Percentiles rank a stretch among this genome's conserved stretches.
Conservation (phyloP, 768 basidiomycete genomes). For the Phanerochaete sordida region DNA sequence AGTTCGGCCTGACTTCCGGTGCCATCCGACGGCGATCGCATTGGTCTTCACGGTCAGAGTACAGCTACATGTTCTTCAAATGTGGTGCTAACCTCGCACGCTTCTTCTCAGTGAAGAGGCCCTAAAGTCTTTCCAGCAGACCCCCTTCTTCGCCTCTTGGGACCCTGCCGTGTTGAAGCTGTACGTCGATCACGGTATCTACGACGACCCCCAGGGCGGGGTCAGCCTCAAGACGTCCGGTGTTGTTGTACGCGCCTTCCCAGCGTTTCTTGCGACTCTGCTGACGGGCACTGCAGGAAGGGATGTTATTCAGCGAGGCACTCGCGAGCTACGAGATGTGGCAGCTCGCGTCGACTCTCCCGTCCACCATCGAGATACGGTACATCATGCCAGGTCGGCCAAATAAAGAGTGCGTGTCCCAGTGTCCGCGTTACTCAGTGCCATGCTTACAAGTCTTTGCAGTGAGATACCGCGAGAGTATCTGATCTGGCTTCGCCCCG, state of each 20-base stretch:
- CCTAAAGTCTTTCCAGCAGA: constrained; percentile 39
- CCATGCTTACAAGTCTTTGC: not conserved
- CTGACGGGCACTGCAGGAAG: constrained; percentile 40
- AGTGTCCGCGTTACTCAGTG: not conserved
- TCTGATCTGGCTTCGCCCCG: constrained; percentile 30
- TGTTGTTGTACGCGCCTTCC: constrained; percentile 34
- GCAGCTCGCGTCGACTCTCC: constrained; percentile 33
- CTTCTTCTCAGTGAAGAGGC: constrained; percentile 56
- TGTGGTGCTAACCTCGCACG: not conserved
- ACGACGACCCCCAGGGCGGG: constrained; percentile 32
- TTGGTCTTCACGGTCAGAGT: constrained; percentile 59
- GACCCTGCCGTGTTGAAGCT: constrained; percentile 54
- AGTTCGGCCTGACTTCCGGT: constrained; percentile 26
- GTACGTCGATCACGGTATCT: constrained; percentile 61
- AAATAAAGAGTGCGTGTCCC: constrained; percentile 30
- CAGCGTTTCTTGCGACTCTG: not conserved
- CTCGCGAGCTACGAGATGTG: constrained; percentile 34
- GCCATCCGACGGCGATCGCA: constrained; percentile 56
- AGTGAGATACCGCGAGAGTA: constrained; percentile 10
- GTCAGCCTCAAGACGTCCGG: constrained; percentile 64
- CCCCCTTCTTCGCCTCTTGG: constrained; percentile 72
- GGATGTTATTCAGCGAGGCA: constrained; percentile 51
- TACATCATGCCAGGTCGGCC: constrained; percentile 54
- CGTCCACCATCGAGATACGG: constrained; percentile 45
- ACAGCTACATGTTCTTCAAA: not conserved